Evolutionary conservation across 2,329 filamentous ascomycete species (phyloP).

Genomic region (Xylaria sp.): DNA sequence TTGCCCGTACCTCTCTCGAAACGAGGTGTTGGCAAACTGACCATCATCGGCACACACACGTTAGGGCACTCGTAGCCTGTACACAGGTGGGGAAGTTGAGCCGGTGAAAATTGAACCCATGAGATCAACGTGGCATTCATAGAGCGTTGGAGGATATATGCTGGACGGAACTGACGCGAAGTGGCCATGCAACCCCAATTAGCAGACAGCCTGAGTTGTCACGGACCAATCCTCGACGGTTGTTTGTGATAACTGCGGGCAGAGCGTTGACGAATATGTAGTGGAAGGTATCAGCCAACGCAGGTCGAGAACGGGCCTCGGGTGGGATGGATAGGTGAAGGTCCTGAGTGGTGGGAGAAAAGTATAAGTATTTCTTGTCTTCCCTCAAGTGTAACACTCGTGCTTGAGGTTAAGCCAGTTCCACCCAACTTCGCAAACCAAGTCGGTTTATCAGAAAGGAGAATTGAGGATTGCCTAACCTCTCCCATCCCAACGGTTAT

Average conservation of each 20-base stretch:
- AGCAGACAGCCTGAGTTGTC: conserved; percentile 37
- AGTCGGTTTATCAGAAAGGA: conserved; percentile 1
- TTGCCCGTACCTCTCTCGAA: conserved; percentile 27
- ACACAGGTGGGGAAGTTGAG: conserved; percentile 36
- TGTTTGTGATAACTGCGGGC: conserved; percentile 34
- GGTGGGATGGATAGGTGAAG: conserved; percentile 19
- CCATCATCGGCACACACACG: conserved; percentile 30
- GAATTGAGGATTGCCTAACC: conserved; percentile 1
- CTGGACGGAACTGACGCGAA: conserved; percentile 34
- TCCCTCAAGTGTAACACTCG: conserved; percentile 21
- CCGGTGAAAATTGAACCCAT: conserved; percentile 34
- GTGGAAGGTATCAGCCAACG: conserved; percentile 32
- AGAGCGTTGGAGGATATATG: conserved; percentile 33
- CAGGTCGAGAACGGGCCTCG: conserved; percentile 24
- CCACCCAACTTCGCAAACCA: conserved; percentile 12
- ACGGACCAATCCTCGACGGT: conserved; percentile 32
- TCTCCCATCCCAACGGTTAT: conserved; percentile 5
- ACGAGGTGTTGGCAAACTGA: conserved; percentile 30
- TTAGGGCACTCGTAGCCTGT: conserved; percentile 34
- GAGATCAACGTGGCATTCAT: conserved; percentile 40
- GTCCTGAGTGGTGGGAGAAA: conserved; percentile 23
- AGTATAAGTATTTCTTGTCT: conserved; percentile 36
- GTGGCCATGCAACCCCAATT: conserved; percentile 40
- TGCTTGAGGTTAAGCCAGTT: conserved; percentile 16
- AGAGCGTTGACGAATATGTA: conserved; percentile 34